Evolutionary conservation across 768 basidiomycete genomes (phyloP).

Genomic region (Phanerochaete carnosa): DNA sequence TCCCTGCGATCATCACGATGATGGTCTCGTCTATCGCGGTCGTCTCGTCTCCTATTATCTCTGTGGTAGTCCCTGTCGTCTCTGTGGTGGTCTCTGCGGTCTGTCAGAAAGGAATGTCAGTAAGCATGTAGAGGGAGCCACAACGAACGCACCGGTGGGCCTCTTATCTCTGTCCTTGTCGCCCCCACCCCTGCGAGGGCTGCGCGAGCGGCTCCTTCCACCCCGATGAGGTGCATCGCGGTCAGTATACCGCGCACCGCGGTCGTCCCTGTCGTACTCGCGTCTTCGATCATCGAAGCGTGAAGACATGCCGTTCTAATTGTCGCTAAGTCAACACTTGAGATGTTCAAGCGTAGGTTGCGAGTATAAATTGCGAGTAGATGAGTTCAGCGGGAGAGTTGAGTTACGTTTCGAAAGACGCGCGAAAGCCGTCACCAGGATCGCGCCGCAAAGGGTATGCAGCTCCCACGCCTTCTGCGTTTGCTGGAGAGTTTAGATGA

Average conservation of each 20-base stretch:
- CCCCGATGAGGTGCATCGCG: conserved; percentile 13
- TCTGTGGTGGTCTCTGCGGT: conserved; percentile 26
- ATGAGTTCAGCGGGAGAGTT: not conserved
- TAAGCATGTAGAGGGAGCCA: not conserved
- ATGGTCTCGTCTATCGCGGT: conserved; percentile 39
- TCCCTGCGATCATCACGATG: conserved; percentile 36
- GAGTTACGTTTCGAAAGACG: not conserved
- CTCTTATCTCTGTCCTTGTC: conserved; percentile 16
- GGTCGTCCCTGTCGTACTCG: conserved; percentile 21
- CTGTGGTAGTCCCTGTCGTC: conserved; percentile 18
- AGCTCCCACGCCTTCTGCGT: not conserved
- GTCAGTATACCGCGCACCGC: conserved; percentile 16
- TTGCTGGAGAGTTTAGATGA: no score
- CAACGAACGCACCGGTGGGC: not conserved
- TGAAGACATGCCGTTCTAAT: conserved; percentile 27
- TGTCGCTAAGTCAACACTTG: not conserved
- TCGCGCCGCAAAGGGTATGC: not conserved
- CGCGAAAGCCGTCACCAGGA: not conserved
- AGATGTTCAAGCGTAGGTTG: no score
- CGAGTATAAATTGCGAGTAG: no score
- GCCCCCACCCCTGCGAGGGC: conserved; percentile 19
- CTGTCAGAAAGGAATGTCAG: conserved; percentile 2
- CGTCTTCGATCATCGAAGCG: conserved; percentile 28
- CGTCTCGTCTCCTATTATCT: conserved; percentile 59
- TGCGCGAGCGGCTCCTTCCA: conserved; percentile 23